Percentiles rank a stretch among this genome's conserved stretches.
These are phyloP conservation scores for Lophiostoma macrostomum DNA, from an alignment of 495 filamentous ascomycete genomes.

Conservation along the genomic window DNA sequence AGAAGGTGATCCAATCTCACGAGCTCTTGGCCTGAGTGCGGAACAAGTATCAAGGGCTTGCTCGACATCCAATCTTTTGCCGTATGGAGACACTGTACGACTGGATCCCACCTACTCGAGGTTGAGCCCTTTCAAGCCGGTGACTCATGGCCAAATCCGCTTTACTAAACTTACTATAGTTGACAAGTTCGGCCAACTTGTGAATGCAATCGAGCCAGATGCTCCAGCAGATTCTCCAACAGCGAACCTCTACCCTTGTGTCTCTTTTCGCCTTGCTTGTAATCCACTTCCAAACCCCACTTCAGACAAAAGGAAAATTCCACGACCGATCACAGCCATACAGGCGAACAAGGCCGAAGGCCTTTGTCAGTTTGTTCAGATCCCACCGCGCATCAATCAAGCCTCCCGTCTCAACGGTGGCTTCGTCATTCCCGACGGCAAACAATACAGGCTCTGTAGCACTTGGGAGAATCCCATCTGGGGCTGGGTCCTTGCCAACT, in stretches of 20 bases:
- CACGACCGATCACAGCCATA: neutral
- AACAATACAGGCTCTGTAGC: neutral
- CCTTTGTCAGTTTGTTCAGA: constrained; percentile 44
- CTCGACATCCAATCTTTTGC: constrained; percentile 36
- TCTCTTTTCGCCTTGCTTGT: neutral
- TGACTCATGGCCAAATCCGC: constrained; percentile 18
- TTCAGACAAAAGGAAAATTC: constrained; percentile 16
- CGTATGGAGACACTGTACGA: constrained; percentile 29
- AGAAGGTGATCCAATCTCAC: constrained; percentile 8
- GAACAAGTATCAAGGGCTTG: no score
- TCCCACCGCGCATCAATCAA: constrained; percentile 53
- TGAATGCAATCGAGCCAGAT: constrained; percentile 37
- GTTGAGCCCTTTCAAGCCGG: constrained; percentile 9
- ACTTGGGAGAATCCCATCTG: constrained; percentile 54
- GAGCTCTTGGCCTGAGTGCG: constrained; percentile 15
- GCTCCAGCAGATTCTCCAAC: constrained; percentile 12
- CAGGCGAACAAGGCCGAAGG: constrained; percentile 11
- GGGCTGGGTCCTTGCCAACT: constrained; percentile 57
- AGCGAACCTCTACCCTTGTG: no score
- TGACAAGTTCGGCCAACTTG: constrained; percentile 51
- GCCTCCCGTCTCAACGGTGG: constrained; percentile 43
- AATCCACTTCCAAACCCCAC: neutral
- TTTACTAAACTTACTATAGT: constrained; percentile 48
- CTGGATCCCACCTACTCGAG: neutral
- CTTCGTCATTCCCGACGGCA: constrained; percentile 32